phyloP scores from a whole-genome alignment of 2,329 filamentous ascomycete species.

The Alternaria atra region DNA sequence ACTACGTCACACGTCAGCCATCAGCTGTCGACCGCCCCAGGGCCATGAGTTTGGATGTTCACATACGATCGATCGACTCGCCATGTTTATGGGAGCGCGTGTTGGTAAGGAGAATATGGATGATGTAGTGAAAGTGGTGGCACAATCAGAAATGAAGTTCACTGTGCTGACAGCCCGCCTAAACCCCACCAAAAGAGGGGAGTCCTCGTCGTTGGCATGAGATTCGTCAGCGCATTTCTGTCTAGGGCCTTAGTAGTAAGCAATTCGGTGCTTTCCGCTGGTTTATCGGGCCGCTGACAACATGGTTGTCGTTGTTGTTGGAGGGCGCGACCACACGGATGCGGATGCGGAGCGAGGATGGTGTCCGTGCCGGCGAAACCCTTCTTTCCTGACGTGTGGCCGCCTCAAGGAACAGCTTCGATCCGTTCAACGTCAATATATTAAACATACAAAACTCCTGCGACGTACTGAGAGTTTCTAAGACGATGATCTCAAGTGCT shows the following conservation, averaged over 20 bases:
- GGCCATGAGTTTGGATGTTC: neutral
- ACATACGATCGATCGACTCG: constrained; percentile 7
- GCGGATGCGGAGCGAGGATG: neutral
- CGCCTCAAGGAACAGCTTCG: neutral
- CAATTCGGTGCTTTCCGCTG: neutral
- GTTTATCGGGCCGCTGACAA: neutral
- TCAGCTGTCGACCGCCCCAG: neutral
- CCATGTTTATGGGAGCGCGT: constrained; percentile 1
- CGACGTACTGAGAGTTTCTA: neutral
- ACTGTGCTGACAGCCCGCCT: neutral
- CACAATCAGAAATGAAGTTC: neutral
- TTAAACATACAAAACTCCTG: neutral
- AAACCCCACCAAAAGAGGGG: constrained; percentile 3
- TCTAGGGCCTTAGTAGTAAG: neutral
- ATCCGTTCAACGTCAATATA: neutral
- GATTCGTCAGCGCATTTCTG: neutral
- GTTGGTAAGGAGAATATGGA: neutral
- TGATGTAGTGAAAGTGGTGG: neutral
- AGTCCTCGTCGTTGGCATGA: neutral
- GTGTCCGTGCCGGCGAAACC: neutral
- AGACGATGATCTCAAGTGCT: neutral
- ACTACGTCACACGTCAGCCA: constrained; percentile 13
- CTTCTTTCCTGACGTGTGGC: neutral
- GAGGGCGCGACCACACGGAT: neutral
- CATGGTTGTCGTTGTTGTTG: neutral